Conservation (phyloP, 2,329 filamentous ascomycete species). For the Nannizzia gypsea region DNA sequence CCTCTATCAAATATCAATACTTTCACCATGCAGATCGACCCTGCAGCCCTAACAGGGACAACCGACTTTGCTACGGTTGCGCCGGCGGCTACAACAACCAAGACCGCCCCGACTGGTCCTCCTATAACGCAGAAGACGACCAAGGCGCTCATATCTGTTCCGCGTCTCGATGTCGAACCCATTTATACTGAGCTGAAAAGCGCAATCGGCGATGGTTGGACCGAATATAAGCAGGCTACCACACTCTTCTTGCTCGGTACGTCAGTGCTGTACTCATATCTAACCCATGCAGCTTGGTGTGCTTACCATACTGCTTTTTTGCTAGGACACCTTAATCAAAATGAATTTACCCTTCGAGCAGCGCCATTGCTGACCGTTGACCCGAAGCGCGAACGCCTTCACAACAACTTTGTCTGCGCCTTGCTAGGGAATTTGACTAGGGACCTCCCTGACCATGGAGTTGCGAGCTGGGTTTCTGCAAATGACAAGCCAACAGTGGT, state of each 20-base stretch:
- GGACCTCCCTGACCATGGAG: constrained; percentile 50
- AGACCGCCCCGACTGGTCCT: constrained; percentile 15
- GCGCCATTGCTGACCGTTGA: constrained; percentile 44
- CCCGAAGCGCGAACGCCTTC: constrained; percentile 44
- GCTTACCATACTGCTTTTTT: background rate
- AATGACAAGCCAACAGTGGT: constrained; percentile 42
- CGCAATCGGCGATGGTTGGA: constrained; percentile 48
- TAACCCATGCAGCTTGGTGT: constrained; percentile 2
- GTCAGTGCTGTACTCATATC: constrained; percentile 10
- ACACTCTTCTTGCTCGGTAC: constrained; percentile 47
- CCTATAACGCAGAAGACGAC: constrained; percentile 35
- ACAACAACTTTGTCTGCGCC: constrained; percentile 50
- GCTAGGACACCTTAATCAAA: constrained; percentile 48
- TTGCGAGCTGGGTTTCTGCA: constrained; percentile 53
- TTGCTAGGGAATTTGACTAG: constrained; percentile 48
- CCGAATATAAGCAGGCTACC: constrained; percentile 48
- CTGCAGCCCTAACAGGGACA: constrained; percentile 33
- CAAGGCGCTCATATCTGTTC: constrained; percentile 42
- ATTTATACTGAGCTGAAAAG: constrained; percentile 51
- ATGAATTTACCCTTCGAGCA: constrained; percentile 47
- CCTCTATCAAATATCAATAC: constrained; percentile 13
- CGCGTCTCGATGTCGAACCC: constrained; percentile 51
- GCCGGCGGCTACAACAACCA: constrained; percentile 22
- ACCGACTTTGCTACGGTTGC: constrained; percentile 26
- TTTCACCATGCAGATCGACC: constrained; percentile 35